A percentile compares a stretch with the other conserved stretches of the same genome.
phyloP scores from a whole-genome alignment of 352 stramenopile genomes.

The Globisporangium cederbergense region DNA sequence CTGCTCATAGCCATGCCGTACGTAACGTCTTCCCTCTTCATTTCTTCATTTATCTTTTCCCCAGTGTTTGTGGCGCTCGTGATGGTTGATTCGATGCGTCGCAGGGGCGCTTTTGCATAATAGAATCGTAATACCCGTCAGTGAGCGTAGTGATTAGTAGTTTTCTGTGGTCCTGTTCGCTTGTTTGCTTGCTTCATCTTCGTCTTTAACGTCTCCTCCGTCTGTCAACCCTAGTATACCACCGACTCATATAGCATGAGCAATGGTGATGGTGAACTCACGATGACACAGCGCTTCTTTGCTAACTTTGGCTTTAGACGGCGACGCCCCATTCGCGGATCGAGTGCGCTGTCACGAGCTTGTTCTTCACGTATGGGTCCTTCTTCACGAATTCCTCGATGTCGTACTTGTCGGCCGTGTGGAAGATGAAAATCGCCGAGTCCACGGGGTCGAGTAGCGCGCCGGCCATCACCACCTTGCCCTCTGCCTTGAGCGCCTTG shows the following conservation, averaged over 20 bases:
- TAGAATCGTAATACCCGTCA: constrained; percentile 8
- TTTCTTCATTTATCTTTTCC: not conserved
- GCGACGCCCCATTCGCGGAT: constrained; percentile 78
- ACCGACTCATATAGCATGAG: not conserved
- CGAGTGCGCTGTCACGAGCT: constrained; percentile 59
- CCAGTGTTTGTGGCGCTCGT: not conserved
- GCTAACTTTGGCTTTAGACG: constrained; percentile 23
- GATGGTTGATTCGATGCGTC: not conserved
- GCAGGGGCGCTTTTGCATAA: constrained; percentile 3
- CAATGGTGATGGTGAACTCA: not conserved
- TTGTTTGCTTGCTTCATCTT: not conserved
- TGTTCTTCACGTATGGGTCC: constrained; percentile 73
- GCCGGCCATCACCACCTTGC: constrained; percentile 67
- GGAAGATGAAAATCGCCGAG: constrained; percentile 62
- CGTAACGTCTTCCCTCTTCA: not conserved
- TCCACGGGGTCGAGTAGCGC: constrained; percentile 64
- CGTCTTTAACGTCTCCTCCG: not conserved
- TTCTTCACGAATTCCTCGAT: constrained; percentile 64
- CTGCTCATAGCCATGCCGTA: no score
- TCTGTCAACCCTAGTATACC: not conserved
- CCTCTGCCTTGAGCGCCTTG: constrained; percentile 44
- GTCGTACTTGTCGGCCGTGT: constrained; percentile 43
- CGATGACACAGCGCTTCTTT: not conserved
- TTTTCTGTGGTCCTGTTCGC: not conserved
- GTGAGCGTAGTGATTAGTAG: not conserved